Evolutionary conservation across 2,329 filamentous ascomycete species (phyloP).

Genomic region (Apiospora arundinis): DNA sequence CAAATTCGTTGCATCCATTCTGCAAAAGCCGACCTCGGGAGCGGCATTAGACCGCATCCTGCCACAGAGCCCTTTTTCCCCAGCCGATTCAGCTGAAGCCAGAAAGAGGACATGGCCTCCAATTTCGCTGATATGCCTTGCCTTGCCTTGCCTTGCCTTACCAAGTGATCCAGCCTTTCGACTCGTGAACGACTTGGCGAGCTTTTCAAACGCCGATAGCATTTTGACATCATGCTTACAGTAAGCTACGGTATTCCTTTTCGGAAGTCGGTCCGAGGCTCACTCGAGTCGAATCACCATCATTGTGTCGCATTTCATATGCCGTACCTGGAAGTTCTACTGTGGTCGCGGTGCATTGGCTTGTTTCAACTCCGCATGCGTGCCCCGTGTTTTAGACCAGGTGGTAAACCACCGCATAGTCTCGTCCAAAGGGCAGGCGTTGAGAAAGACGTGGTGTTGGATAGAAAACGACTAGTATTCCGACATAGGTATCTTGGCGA

Average conservation of each 20-base stretch:
- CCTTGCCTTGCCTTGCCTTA: not conserved
- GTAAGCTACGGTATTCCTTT: not conserved
- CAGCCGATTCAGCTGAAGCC: not conserved
- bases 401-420: no score
- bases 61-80: not conserved
- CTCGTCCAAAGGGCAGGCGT: not conserved
- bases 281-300: not conserved
- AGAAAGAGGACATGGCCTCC: no score
- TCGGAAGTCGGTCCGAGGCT: not conserved
- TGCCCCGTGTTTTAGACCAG: not conserved
- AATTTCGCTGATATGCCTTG: no score
- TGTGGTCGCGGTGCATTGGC: not conserved
- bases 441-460: not conserved
- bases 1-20: not conserved
- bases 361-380: not conserved
- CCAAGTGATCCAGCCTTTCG: not conserved
- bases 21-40: conserved; percentile 8
- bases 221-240: not conserved
- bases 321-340: not conserved
- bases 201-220: not conserved
- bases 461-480: not conserved
- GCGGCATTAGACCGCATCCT: not conserved
- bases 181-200: not conserved
- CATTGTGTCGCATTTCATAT: not conserved
- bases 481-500: not conserved